Percentiles rank a stretch among this genome's conserved stretches.
Conservation (phyloP, 2,329 filamentous ascomycete genomes). For the Alternaria sp. region DNA sequence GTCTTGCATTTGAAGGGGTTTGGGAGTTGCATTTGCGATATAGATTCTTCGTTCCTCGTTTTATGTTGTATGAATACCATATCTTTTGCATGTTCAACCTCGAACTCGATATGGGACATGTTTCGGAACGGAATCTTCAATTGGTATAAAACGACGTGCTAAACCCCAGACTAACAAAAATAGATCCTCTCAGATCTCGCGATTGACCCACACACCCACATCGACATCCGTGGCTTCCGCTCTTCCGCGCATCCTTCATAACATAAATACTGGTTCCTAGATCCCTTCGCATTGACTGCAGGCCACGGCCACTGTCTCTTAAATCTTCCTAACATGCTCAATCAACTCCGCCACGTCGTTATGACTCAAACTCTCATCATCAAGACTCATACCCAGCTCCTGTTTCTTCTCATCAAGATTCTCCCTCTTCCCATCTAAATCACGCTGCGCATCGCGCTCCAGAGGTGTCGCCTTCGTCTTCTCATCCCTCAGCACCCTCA, state of each 20-base stretch:
- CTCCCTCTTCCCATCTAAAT: background rate
- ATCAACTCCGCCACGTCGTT: conserved; percentile 5
- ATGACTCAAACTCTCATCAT: background rate
- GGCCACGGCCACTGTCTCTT: background rate
- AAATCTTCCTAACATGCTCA: background rate
- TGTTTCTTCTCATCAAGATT: background rate
- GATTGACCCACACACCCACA: background rate
- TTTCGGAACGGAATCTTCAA: background rate
- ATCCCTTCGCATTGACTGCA: background rate
- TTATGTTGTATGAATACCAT: background rate
- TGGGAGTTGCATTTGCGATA: background rate
- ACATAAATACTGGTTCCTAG: background rate
- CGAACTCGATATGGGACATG: rapidly evolving
- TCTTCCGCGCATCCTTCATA: background rate
- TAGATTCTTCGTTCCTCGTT: background rate
- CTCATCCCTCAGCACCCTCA: background rate
- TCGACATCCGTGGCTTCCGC: background rate
- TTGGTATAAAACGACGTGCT: background rate
- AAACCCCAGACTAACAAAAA: background rate
- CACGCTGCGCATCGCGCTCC: background rate
- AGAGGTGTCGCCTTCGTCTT: background rate
- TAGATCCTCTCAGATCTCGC: background rate
- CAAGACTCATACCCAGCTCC: conserved; percentile 2
- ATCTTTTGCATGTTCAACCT: background rate
- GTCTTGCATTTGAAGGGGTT: conserved; percentile 2